Conservation (phyloP, 2,329 filamentous ascomycete genomes). For the Neofusicoccum laricinum region DNA sequence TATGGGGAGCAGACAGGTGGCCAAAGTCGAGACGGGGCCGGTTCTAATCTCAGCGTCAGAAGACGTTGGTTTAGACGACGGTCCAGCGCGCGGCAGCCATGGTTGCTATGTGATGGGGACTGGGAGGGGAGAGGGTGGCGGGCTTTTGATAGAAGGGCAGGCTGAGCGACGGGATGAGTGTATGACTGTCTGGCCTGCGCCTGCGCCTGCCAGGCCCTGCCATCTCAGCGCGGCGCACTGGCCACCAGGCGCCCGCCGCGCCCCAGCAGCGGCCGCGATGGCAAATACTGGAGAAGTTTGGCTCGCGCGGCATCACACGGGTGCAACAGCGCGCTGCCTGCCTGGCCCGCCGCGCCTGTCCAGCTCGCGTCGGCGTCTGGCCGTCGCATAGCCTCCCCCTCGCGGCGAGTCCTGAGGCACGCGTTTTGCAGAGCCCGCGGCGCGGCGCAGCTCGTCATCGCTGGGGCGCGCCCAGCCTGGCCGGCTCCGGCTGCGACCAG, state of each 20-base stretch:
- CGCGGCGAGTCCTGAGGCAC: neutral
- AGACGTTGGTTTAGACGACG: conserved; percentile 13
- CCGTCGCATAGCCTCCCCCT: neutral
- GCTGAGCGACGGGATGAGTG: neutral
- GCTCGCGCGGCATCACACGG: conserved; percentile 14
- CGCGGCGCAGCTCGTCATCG: neutral
- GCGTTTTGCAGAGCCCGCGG: neutral
- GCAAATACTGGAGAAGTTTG: conserved; percentile 11
- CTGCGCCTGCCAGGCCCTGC: conserved; percentile 1
- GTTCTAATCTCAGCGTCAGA: conserved; percentile 7
- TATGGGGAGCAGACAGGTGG: conserved; percentile 14
- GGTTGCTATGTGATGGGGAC: conserved; percentile 1
- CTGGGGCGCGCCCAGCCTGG: neutral
- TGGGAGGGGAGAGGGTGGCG: conserved; percentile 10
- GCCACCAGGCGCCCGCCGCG: neutral
- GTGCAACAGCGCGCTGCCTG: conserved; percentile 12
- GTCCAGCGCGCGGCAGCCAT: conserved; percentile 2
- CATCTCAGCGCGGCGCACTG: conserved; percentile 2
- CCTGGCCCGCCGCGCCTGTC: neutral
- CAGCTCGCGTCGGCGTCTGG: conserved; percentile 2
- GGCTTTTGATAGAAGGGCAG: conserved; percentile 15
- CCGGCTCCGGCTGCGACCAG: conserved; percentile 4
- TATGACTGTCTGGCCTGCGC: conserved; percentile 6
- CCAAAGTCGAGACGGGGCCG: conserved; percentile 8
- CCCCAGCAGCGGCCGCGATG: conserved; percentile 1